phyloP scores from a whole-genome alignment of 2,329 filamentous ascomycete species.

The Ascosphaera apis region DNA sequence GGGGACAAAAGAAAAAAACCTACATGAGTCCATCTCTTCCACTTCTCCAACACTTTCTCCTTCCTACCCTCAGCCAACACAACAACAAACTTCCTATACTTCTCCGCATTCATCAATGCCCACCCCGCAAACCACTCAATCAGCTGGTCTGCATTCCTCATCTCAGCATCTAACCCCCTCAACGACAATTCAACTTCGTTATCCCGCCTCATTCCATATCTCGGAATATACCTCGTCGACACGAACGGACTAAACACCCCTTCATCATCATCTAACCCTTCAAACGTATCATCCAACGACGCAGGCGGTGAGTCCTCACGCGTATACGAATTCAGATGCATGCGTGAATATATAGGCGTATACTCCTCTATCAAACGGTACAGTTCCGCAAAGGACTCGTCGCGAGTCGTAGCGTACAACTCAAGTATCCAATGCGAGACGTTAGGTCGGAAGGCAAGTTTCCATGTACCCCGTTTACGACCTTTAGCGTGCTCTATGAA shows the following conservation, averaged over 20 bases:
- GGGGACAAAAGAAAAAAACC: slow-evolving; percentile 2
- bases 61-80: no score
- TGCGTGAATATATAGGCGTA: slow-evolving; percentile 6
- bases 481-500: slow-evolving; percentile 9
- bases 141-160: slow-evolving; percentile 15
- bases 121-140: slow-evolving; percentile 19
- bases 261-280: slow-evolving; percentile 8
- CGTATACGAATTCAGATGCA: slow-evolving; percentile 2
- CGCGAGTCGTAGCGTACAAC: slow-evolving; percentile 6
- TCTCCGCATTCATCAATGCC: slow-evolving; percentile 12
- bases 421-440: slow-evolving; percentile 14
- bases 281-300: slow-evolving; percentile 6
- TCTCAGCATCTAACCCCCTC: slow-evolving; percentile 9
- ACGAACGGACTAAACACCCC: slow-evolving; percentile 10
- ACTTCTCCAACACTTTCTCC: slow-evolving; percentile 8
- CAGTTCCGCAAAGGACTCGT: slow-evolving; percentile 10
- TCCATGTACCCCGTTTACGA: slow-evolving; percentile 13
- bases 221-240: slow-evolving; percentile 9
- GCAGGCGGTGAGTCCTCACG: slow-evolving; percentile 3
- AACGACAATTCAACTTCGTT: slow-evolving; percentile 9
- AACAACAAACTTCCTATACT: slow-evolving; percentile 13
- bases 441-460: slow-evolving; percentile 17
- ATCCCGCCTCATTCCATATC: slow-evolving; percentile 11
- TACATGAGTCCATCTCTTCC: slow-evolving; percentile 13
- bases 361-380: slow-evolving; percentile 10